Conservation (phyloP, 2,329 filamentous ascomycete genomes). For the Colletotrichum graminicola region DNA sequence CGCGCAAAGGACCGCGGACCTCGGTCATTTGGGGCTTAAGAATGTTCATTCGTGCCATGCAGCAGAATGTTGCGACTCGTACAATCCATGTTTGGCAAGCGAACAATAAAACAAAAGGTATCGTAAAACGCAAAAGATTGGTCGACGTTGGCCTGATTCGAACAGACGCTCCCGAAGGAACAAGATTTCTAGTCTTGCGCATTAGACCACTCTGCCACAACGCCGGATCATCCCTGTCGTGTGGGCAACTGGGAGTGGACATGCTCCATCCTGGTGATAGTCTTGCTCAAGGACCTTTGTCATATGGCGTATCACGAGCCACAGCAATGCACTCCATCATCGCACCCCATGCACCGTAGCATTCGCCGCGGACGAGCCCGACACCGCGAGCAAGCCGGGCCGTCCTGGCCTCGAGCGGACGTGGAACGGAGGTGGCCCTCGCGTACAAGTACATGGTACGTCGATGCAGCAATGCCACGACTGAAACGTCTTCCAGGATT, state of each 20-base stretch:
- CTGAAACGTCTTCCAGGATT: too few relatives aligned
- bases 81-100: background rate
- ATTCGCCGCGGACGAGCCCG: background rate
- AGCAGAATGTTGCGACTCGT: too few relatives aligned
- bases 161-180: conserved; percentile 38
- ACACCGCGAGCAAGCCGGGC: background rate
- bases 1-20: too few relatives aligned
- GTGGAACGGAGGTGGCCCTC: too few relatives aligned
- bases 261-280: accelerated
- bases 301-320: too few relatives aligned
- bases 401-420: background rate
- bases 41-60: too few relatives aligned
- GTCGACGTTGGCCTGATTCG: conserved; percentile 33
- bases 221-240: conserved; percentile 25
- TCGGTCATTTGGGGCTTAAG: too few relatives aligned
- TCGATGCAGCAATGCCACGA: too few relatives aligned
- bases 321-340: background rate
- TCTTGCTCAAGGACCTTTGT: background rate
- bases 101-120: background rate
- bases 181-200: conserved; percentile 39
- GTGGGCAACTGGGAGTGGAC: background rate
- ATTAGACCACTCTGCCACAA: conserved; percentile 39
- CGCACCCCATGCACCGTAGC: accelerated
- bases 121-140: background rate
- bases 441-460: too few relatives aligned